Conservation (phyloP, 1,284 basidiomycete genomes). For the Nidula niveotomentosa region DNA sequence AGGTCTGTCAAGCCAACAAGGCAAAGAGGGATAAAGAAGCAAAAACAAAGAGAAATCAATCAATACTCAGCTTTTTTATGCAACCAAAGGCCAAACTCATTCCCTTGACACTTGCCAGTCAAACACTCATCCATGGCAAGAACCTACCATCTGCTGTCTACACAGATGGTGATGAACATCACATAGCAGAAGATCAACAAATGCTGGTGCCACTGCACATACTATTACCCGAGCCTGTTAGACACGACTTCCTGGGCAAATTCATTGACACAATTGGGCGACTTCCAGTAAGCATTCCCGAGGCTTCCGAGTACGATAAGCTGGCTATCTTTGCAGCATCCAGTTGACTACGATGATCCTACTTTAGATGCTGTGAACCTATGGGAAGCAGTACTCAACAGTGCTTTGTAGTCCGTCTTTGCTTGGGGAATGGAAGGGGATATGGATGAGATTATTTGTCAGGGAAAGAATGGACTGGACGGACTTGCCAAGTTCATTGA, state of each 20-base stretch:
- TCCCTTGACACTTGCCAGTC: neutral
- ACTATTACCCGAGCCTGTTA: no score
- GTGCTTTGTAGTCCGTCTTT: conserved; percentile 12
- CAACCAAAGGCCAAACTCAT: neutral
- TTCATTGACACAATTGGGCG: conserved; percentile 1
- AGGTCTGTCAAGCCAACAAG: conserved; percentile 1
- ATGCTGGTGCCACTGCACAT: no score
- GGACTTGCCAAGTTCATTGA: conserved; percentile 14
- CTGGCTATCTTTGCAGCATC: conserved; percentile 9
- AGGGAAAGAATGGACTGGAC: conserved; percentile 15
- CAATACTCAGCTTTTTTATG: no score
- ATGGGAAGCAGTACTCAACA: conserved; percentile 18
- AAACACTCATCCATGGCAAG: neutral
- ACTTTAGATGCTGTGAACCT: conserved; percentile 10
- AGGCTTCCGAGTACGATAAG: conserved; percentile 3
- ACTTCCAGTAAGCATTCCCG: conserved; percentile 4
- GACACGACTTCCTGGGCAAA: conserved; percentile 2
- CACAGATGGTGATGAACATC: neutral
- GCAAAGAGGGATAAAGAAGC: conserved; percentile 3
- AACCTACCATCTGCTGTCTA: neutral
- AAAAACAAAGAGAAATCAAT: no score
- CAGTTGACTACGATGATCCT: conserved; percentile 3
- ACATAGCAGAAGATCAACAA: neutral
- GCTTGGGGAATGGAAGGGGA: conserved; percentile 17
- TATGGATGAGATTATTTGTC: conserved; percentile 9